Evolutionary conservation across 192 early-diverging fungal genomes (phyloP), one percentile per base, ranked within the genome.

Genomic region (Coemansia pectinata): DNA sequence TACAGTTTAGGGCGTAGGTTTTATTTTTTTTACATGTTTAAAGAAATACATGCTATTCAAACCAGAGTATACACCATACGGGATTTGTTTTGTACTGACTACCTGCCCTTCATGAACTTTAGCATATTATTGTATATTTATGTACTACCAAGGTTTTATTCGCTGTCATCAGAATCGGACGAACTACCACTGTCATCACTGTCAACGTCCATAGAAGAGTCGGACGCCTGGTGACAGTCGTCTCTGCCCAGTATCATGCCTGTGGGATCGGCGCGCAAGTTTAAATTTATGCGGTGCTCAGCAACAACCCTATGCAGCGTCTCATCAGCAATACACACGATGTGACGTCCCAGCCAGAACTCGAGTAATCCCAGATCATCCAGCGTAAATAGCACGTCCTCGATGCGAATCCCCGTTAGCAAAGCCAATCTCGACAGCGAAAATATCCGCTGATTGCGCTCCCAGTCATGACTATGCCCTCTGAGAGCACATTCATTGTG

Each of bases 311-410:
- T 53, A 19, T 60, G 66, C 27, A 86, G 42, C 5, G 45, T 64
- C 36, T 83, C 85, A 47, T 82, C 66, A 6, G 80, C 62, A 44
- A 86, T 72, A 25, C 81, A 80, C 14, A 86, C 71, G 34, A 80
- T 57, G 39, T 77, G 70, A 25, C 55, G 60, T n/a, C 85, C 77
- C 15, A 76, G 72, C 90, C 90, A 93, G 21, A 77, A 79, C 59
- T 74, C 67, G 68, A 90, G 75, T 73, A 92, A 71, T 0, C 84
- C 89, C 77, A 90, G 76, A 17, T 76, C 72, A 7, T 86, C 79
- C 58, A 94, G 74, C 9, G 90, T 88, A 63, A 85, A 83, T 34
- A 94, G 44, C 47, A 94, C 73, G 63, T 94, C 91, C n/a, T 92
- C 88, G 29, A 85, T 83, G 50, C 79, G 77, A 59, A 94, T 92